Base-by-base conservation (phyloP, 768 basidiomycete species). In the Xanthoconium stramineum region DNA sequence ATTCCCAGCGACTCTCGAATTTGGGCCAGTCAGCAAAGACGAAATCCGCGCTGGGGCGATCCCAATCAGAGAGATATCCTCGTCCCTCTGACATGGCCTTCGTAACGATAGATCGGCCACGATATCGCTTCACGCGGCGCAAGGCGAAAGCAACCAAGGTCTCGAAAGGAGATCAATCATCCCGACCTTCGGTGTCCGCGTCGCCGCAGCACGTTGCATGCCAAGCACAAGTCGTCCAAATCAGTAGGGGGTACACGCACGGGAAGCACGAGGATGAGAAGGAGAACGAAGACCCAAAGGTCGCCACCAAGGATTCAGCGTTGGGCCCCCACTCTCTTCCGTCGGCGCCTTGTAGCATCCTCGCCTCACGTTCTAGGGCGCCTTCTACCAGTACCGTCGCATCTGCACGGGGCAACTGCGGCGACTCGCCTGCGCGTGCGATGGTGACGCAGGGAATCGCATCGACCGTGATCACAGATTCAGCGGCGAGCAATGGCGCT, bases 61-160 rank as follows among this genome's bases (percentile, higher is more conserved):
- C 68, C n/a, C 61, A 57, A 19, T 69, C 68, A 20, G 68, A 63
- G 35, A 65, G 47, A 40, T 56, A 65, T 20, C 59, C 68, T 15
- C 60, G 55, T 20, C 20, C 60, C n/a, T 36, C 53, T 2, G 66
- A 69, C 45, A 24, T 66, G 52, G 38, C 47, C 7, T 68, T 65
- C 20, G 62, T 68, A 42, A 68, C 68, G 0, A 50, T 65, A 38
- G 36, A 60, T 28, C 56, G 64, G 19, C 62, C 68, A 9, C 56
- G 54, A 40, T 68, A 66, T 33, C 65, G 53, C 5, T 64, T 64
- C 36, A 8, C 50, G 15, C 53, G 47, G 45, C 53, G 60, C 12
- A 61, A 57, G 38, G 48, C 54, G 13, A 64, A 63, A 17, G 57
- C 14, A 15, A 28, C 14, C 37, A 46, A 49, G 39, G 37, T 10